Evolutionary conservation across 148 eudicot genomes (phyloP), one percentile per base, ranked within the genome.

Genomic region (Salicornia ramosissima): DNA sequence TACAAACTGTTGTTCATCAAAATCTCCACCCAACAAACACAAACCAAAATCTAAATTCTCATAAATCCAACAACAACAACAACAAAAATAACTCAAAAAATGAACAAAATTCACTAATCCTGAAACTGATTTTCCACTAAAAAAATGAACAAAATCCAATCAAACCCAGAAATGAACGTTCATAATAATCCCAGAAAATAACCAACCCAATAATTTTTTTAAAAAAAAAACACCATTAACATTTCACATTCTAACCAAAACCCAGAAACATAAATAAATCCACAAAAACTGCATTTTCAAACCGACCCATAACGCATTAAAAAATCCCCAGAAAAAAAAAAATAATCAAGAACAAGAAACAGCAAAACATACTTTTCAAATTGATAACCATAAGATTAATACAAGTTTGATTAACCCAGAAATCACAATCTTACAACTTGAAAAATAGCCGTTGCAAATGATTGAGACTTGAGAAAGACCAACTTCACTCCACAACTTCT

Each of bases 401-500:
- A 4, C 19, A 19, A 11, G 33, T 10, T 45, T 30, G 43, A 42
- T 21, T 2, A 5, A 67, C 18, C 50, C 51, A 45, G 43, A 69
- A 69, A 42, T 54, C 46, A 64, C 28, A 76, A 70, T 46, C 54
- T 39, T 31, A 33, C 66, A 18, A 58, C 75, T 65, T 46, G 19
- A 70, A 40, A 76, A 56, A 19, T 70, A 70, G 69, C 79, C 79
- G 79, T 76, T 70, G 70, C 60, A 36, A 66, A 76, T n/a, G n/a
- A n/a, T n/a, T n/a, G 53, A 57, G 67, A 70, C 24, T 28, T 25
- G n/a, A 26, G 15, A n/a, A 31, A 21, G 6, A 55, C 18, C n/a
- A 49, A 68, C 21, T 14, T 33, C 53, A 43, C 3, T 22, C 2
- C 5, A 54, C 40, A 5, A 57, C 42, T 24, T 59, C 34, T 21